Evolutionary conservation across 805 yeast genomes (phyloP).

Genomic region (Zygosaccharomyces bisporus): DNA sequence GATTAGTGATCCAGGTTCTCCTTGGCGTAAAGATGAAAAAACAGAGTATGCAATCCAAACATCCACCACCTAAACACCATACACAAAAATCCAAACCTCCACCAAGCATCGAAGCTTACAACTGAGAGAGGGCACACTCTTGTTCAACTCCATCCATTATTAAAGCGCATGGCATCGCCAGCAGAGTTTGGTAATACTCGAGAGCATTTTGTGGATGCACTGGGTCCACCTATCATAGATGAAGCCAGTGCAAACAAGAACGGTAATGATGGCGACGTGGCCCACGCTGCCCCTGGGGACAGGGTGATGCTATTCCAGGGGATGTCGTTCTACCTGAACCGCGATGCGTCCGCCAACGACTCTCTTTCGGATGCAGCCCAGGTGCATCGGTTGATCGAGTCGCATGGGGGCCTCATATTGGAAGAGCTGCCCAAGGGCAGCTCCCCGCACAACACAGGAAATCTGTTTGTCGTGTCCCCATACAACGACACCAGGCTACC

Average conservation of each 20-base stretch:
- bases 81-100: slow-evolving; percentile 12
- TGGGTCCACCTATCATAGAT: slow-evolving; percentile 13
- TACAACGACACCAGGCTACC: slow-evolving; percentile 29
- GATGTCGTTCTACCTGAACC: slow-evolving; percentile 25
- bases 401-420: slow-evolving; percentile 28
- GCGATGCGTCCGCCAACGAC: slow-evolving; percentile 26
- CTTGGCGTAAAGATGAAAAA: not conserved
- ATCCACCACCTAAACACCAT: slow-evolving; percentile 24
- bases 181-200: slow-evolving; percentile 30
- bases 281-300: slow-evolving; percentile 3
- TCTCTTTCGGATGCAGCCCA: slow-evolving; percentile 22
- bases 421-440: slow-evolving; percentile 20
- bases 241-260: not conserved
- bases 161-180: slow-evolving; percentile 17
- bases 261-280: not conserved
- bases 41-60: not conserved
- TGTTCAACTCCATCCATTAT: not conserved
- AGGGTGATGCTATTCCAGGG: slow-evolving; percentile 11
- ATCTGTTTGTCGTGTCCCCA: slow-evolving; percentile 30
- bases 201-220: slow-evolving; percentile 28
- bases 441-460: slow-evolving; percentile 6
- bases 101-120: not conserved
- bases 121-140: not conserved
- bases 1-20: too few species aligned
- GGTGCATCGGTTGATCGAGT: slow-evolving; percentile 19